Percentiles rank a stretch among this genome's conserved stretches.
These are phyloP conservation scores for Carex cristatella DNA, from an alignment of 176 grass and related monocot species.

Conservation along the genomic window DNA sequence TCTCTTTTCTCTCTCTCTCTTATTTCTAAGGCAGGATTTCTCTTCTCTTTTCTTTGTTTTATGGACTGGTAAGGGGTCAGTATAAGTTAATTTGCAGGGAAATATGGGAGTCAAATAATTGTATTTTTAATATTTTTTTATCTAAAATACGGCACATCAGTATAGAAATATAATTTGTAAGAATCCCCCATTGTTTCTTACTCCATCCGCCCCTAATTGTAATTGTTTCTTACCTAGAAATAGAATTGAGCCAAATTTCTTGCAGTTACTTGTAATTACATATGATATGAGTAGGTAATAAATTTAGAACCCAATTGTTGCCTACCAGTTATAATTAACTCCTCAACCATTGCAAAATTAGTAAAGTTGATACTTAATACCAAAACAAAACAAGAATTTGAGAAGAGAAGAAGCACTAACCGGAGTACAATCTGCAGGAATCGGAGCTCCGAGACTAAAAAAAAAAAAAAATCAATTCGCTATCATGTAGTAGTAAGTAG, in stretches of 20 bases:
- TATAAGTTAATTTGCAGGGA: not conserved
- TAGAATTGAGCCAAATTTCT: too few relatives aligned
- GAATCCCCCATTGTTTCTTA: not conserved
- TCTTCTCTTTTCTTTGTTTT: not conserved
- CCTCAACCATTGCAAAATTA: not conserved
- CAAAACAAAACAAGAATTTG: not conserved
- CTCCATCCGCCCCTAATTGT: not conserved
- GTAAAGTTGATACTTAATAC: not conserved
- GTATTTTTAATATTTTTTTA: not conserved
- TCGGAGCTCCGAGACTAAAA: conserved; percentile 33
- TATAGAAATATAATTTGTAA: not conserved
- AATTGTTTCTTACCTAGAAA: too few relatives aligned
- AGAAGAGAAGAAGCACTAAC: conserved; percentile 19
- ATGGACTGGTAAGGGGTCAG: not conserved
- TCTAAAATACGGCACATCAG: not conserved
- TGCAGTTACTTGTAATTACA: not conserved
- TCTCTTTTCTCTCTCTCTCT: too few relatives aligned
- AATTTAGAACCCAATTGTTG: too few relatives aligned
- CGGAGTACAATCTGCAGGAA: conserved; percentile 25
- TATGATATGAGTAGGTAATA: not conserved
- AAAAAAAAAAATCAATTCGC: not conserved
- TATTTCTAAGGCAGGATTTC: not conserved
- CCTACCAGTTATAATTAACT: not conserved
- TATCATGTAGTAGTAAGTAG: not conserved
- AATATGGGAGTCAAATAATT: not conserved